phyloP scores from a whole-genome alignment of 257 asterid species.

The Craterostigma plantagineum region DNA sequence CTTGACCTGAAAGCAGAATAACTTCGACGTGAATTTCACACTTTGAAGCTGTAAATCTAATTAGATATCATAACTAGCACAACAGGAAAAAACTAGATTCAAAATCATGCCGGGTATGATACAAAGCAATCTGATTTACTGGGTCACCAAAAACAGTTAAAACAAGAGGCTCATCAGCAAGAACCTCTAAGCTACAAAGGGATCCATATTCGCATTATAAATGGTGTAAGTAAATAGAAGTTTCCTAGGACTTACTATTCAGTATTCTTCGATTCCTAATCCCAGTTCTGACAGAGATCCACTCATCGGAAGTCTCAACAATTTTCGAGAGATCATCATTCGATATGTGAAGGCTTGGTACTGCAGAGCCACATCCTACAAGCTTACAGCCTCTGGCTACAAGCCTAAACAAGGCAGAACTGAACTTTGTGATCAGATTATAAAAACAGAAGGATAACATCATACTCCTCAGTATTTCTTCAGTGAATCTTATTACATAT shows the following conservation, averaged over 20 bases:
- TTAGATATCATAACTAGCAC: no score
- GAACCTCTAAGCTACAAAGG: no score
- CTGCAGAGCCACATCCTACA: slow-evolving; percentile 81
- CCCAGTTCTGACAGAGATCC: slow-evolving; percentile 85
- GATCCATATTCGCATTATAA: no score
- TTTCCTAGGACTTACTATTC: slow-evolving; percentile 31
- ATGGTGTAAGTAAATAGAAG: slow-evolving; percentile 4
- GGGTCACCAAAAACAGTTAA: no score
- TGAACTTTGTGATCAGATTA: no score
- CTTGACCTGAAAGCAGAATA: slow-evolving; percentile 39
- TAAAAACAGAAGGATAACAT: no score
- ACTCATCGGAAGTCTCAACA: slow-evolving; percentile 70
- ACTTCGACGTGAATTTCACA: background rate
- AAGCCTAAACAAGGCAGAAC: slow-evolving; percentile 19
- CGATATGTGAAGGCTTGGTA: slow-evolving; percentile 60
- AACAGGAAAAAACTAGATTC: no score
- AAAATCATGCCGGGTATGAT: no score
- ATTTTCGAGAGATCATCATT: slow-evolving; percentile 64
- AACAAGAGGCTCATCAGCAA: background rate
- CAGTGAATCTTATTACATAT: no score
- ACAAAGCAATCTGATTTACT: no score
- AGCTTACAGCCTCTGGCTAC: slow-evolving; percentile 67
- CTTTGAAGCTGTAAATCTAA: no score
- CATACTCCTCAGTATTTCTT: no score
- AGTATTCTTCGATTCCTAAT: slow-evolving; percentile 73